Percentiles rank a stretch among this genome's conserved stretches.
phyloP scores from a whole-genome alignment of 345 rosid genomes.

The Aurinia saxatilis region DNA sequence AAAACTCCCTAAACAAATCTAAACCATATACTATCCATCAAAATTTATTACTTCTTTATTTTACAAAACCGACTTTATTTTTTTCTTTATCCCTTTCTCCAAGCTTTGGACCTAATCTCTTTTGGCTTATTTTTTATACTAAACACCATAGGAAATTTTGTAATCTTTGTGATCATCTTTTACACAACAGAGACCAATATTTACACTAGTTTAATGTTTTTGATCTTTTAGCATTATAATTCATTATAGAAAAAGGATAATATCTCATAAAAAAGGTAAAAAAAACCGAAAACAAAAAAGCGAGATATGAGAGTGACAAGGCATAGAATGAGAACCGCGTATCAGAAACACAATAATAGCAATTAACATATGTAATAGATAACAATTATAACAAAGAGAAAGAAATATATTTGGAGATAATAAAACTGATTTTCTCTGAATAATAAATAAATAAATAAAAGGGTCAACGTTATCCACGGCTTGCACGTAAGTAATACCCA shows the following conservation, averaged over 20 bases:
- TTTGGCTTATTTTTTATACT: neutral
- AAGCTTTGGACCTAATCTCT: conserved; percentile 12
- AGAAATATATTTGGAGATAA: neutral
- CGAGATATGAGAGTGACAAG: neutral
- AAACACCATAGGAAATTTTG: too few relatives aligned
- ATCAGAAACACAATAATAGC: conserved; percentile 11
- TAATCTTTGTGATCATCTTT: too few relatives aligned
- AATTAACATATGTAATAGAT: conserved; percentile 26
- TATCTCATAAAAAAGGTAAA: neutral
- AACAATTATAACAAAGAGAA: neutral
- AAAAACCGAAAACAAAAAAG: neutral
- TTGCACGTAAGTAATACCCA: conserved; percentile 29
- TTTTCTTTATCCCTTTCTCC: neutral
- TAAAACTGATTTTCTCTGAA: neutral
- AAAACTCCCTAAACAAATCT: conserved; percentile 20
- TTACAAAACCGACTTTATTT: conserved; percentile 15
- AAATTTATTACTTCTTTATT: too few relatives aligned
- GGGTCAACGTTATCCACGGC: conserved; percentile 38
- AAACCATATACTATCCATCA: neutral
- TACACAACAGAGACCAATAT: neutral
- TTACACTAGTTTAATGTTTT: neutral
- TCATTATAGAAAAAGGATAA: neutral
- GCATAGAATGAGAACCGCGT: conserved; percentile 21
- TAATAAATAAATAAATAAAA: neutral
- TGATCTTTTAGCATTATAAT: neutral